Conservation (phyloP, 768 basidiomycete species). For the Strobilomyces dryophilus region DNA sequence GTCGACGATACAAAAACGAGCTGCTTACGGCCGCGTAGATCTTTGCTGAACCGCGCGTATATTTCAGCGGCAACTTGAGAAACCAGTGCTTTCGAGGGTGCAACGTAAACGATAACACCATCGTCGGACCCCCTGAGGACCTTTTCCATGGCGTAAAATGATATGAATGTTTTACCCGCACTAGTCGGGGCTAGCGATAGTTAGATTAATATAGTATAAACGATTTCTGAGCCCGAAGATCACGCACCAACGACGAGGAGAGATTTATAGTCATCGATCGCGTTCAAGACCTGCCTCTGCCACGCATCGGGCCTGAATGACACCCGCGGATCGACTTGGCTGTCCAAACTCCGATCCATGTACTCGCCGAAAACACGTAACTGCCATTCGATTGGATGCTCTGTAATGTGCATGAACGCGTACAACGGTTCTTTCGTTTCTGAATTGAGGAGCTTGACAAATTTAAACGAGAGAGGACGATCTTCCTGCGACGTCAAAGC, state of each 20-base stretch:
- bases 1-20: neutral
- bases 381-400: constrained; percentile 62
- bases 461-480: constrained; percentile 43
- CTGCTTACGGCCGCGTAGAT: constrained; percentile 41
- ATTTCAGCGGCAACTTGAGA: constrained; percentile 69
- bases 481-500: constrained; percentile 18
- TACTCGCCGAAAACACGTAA: constrained; percentile 64
- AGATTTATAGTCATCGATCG: constrained; percentile 54
- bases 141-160: constrained; percentile 74
- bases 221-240: neutral
- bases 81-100: constrained; percentile 73
- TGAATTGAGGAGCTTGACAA: constrained; percentile 50
- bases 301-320: constrained; percentile 65
- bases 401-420: constrained; percentile 51
- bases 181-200: constrained; percentile 54
- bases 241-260: constrained; percentile 59
- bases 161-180: constrained; percentile 76
- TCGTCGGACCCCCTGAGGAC: constrained; percentile 59
- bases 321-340: constrained; percentile 52
- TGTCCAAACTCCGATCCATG: constrained; percentile 72
- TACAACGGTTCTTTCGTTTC: constrained; percentile 38
- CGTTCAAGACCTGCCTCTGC: constrained; percentile 65
- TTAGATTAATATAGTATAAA: neutral
- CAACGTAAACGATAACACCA: constrained; percentile 67
- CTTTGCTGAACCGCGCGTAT: constrained; percentile 65